A percentile compares a stretch with the other conserved stretches of the same genome.
These are phyloP conservation scores for Senna tora DNA, from an alignment of 306 rosid species.

Conservation along the genomic window DNA sequence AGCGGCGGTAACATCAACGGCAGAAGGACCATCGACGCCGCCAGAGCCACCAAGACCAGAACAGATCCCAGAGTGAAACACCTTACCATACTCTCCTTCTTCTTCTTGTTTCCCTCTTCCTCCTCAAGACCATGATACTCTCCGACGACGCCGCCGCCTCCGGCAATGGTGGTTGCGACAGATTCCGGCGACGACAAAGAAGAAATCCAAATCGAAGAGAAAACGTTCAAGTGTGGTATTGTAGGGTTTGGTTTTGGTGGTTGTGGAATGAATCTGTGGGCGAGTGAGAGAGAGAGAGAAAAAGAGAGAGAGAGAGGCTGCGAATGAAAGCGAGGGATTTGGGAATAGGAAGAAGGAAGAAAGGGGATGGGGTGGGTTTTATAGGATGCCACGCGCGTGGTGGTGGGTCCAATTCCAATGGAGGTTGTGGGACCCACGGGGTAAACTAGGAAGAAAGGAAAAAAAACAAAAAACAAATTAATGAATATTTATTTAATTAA, in stretches of 20 bases:
- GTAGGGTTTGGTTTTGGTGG: background rate
- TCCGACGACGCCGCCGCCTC: background rate
- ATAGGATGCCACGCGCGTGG: constrained; percentile 13
- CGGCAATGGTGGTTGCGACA: background rate
- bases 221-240: background rate
- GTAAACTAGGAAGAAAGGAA: too few species aligned
- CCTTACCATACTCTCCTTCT: constrained; percentile 32
- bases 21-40: constrained; percentile 52
- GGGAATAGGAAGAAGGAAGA: too few species aligned
- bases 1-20: constrained; percentile 58
- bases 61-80: constrained; percentile 33
- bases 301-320: too few species aligned
- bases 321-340: background rate
- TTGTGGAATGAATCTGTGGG: background rate
- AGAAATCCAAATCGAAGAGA: background rate
- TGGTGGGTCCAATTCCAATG: background rate
- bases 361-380: background rate
- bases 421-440: background rate
- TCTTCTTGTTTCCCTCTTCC: background rate
- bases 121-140: background rate
- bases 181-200: constrained; percentile 7
- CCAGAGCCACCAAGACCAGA: constrained; percentile 40
- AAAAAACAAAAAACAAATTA: too few species aligned
- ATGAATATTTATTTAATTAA: background rate
- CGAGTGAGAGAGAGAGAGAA: too few species aligned